phyloP scores from a whole-genome alignment of 495 filamentous ascomycete genomes.

The Cudoniella acicularis region DNA sequence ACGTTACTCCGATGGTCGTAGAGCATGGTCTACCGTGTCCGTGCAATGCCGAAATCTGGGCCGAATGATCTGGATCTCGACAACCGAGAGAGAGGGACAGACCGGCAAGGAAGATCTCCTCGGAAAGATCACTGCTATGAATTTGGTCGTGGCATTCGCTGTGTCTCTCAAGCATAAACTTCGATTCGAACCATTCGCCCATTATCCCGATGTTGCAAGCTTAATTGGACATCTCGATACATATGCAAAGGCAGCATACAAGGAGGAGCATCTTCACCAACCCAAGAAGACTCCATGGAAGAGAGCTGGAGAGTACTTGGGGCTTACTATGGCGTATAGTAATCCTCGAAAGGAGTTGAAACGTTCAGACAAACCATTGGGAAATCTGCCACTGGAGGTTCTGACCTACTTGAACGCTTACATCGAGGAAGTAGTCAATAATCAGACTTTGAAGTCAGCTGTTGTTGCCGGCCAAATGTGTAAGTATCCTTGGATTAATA shows the following conservation, averaged over 20 bases:
- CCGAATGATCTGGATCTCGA: conserved; percentile 76
- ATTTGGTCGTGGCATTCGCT: conserved; percentile 75
- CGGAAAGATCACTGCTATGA: conserved; percentile 67
- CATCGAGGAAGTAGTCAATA: conserved; percentile 50
- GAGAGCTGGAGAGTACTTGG: conserved; percentile 61
- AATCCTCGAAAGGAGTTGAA: conserved; percentile 75
- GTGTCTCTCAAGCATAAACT: conserved; percentile 78
- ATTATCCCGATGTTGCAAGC: conserved; percentile 62
- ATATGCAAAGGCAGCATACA: conserved; percentile 66
- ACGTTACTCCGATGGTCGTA: conserved; percentile 70
- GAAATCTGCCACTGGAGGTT: conserved; percentile 76
- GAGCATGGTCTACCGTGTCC: conserved; percentile 72
- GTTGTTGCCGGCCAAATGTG: conserved; percentile 26
- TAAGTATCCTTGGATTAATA: conserved; percentile 4
- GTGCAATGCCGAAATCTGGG: conserved; percentile 70
- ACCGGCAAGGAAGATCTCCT: conserved; percentile 65
- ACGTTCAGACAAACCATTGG: conserved; percentile 55
- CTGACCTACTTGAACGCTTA: conserved; percentile 68
- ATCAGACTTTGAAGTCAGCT: conserved; percentile 48
- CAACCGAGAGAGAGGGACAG: conserved; percentile 56
- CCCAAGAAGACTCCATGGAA: conserved; percentile 50
- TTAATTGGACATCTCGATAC: conserved; percentile 60
- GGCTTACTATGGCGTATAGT: conserved; percentile 63
- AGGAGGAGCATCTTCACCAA: conserved; percentile 42
- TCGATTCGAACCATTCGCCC: conserved; percentile 81